Conservation (phyloP, 1,284 basidiomycete species). For the Cutaneotrichosporon dermatis region DNA sequence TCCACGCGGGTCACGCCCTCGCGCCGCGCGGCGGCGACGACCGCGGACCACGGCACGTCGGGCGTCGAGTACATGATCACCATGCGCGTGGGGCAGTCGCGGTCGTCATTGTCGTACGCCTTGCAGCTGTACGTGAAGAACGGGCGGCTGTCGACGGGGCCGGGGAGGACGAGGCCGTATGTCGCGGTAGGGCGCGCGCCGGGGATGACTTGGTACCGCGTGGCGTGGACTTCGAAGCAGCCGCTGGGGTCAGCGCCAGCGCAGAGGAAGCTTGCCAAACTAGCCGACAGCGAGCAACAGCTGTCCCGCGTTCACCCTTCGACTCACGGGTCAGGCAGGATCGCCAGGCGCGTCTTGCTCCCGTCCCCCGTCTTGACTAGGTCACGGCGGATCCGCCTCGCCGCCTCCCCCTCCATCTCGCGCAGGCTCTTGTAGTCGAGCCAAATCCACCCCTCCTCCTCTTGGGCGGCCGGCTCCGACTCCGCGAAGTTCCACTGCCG, state of each 20-base stretch:
- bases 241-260: not conserved
- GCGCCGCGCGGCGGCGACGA: conserved; percentile 11
- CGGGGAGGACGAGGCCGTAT: conserved; percentile 7
- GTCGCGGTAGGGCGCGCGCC: not conserved
- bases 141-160: not conserved
- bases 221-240: conserved; percentile 6
- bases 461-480: not conserved
- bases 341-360: conserved; percentile 14
- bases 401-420: conserved; percentile 2
- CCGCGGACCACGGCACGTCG: conserved; percentile 5
- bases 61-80: conserved; percentile 3
- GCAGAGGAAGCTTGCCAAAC: too few species aligned
- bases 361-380: conserved; percentile 5
- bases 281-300: too few species aligned
- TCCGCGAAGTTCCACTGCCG: not conserved
- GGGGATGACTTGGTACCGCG: conserved; percentile 6
- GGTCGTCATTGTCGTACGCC: not conserved
- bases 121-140: conserved; percentile 8
- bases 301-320: too few species aligned
- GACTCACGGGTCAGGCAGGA: conserved; percentile 13
- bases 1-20: conserved; percentile 7
- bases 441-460: conserved; percentile 10
- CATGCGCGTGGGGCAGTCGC: not conserved
- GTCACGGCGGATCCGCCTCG: conserved; percentile 1
- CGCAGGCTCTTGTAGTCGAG: not conserved